phyloP scores from a whole-genome alignment of 805 yeast species.

The Wickerhamomyces bisporus region DNA sequence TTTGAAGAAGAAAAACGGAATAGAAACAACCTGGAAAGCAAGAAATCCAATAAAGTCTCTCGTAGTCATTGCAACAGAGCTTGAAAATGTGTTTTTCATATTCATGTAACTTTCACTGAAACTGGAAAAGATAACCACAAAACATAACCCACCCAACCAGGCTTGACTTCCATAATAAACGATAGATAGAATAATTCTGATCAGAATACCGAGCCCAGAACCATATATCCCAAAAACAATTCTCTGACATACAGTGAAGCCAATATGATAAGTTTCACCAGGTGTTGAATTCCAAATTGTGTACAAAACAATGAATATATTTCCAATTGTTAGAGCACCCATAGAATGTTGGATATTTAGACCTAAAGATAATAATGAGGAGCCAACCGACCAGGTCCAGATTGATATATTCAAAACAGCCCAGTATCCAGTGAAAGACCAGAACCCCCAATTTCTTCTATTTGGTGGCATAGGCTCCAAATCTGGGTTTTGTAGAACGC shows the following conservation, averaged over 20 bases:
- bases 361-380: conserved; percentile 34
- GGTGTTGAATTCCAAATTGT: conserved; percentile 34
- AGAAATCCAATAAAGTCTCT: conserved; percentile 39
- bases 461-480: conserved; percentile 33
- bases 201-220: conserved; percentile 34
- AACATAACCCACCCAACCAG: conserved; percentile 38
- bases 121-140: conserved; percentile 32
- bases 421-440: conserved; percentile 31
- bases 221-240: conserved; percentile 44
- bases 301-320: conserved; percentile 30
- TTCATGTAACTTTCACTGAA: conserved; percentile 31
- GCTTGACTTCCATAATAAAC: conserved; percentile 40
- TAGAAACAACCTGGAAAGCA: conserved; percentile 38
- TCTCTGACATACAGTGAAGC: conserved; percentile 41
- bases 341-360: conserved; percentile 34
- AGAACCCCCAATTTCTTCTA: conserved; percentile 35
- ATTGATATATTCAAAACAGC: conserved; percentile 30
- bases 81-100: conserved; percentile 34
- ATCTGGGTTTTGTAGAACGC: conserved; percentile 29
- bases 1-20: conserved; percentile 35
- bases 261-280: conserved; percentile 36
- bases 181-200: conserved; percentile 35
- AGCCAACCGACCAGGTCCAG: conserved; percentile 34
- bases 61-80: conserved; percentile 33
- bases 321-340: conserved; percentile 36